phyloP scores from a whole-genome alignment of 1,284 basidiomycete genomes.

The Exsudoporus floridanus region DNA sequence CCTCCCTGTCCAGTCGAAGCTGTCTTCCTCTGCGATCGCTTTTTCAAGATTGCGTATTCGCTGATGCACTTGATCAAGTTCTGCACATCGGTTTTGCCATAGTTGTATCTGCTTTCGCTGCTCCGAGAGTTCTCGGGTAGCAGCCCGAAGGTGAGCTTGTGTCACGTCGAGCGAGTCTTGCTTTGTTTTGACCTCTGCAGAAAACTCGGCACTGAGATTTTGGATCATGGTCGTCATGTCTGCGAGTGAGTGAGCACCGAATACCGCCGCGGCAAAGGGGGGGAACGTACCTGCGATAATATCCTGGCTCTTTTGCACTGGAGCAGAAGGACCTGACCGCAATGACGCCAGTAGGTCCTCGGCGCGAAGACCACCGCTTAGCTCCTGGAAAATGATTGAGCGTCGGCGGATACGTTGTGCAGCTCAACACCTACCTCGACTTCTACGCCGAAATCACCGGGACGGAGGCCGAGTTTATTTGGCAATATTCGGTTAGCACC shows the following conservation, averaged over 20 bases:
- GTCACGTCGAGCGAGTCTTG: conserved; percentile 84
- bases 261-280: neutral
- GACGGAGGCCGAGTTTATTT: conserved; percentile 93
- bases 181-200: conserved; percentile 82
- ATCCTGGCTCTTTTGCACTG: conserved; percentile 86
- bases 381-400: conserved; percentile 48
- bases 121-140: conserved; percentile 87
- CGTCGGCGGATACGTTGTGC: neutral
- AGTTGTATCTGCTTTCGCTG: conserved; percentile 80
- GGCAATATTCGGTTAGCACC: conserved; percentile 88
- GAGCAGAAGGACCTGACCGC: conserved; percentile 66
- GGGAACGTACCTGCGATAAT: conserved; percentile 71
- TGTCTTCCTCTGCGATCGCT: conserved; percentile 73
- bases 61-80: conserved; percentile 77
- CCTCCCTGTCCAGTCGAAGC: conserved; percentile 89
- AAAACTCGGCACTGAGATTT: conserved; percentile 75
- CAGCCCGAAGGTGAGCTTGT: conserved; percentile 83
- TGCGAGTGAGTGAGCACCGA: conserved; percentile 31
- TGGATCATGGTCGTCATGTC: conserved; percentile 87
- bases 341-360: conserved; percentile 75
- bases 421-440: conserved; percentile 61
- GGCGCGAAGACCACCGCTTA: conserved; percentile 64
- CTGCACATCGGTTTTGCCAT: conserved; percentile 69
- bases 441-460: conserved; percentile 93
- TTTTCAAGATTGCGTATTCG: conserved; percentile 79